Percentiles rank a stretch among this genome's conserved stretches.
These are phyloP conservation scores for Salvia hispanica DNA, from an alignment of 257 asterid genomes.

Conservation along the genomic window DNA sequence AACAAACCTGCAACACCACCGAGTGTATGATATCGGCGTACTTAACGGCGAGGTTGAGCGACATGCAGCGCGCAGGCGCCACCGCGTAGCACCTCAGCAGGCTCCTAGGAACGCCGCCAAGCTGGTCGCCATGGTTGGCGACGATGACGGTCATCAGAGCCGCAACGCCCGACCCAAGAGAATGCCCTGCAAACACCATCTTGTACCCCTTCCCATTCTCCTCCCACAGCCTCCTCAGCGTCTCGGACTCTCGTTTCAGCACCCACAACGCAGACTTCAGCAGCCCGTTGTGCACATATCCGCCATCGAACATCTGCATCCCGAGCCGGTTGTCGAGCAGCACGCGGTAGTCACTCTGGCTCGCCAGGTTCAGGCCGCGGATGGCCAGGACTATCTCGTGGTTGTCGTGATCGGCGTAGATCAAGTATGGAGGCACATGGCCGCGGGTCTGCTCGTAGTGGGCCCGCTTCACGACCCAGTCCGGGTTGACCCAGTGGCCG, in stretches of 20 bases:
- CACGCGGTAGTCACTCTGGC: conserved; percentile 75
- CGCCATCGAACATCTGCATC: conserved; percentile 94
- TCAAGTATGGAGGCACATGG: conserved; percentile 82
- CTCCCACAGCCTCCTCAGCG: conserved; percentile 64
- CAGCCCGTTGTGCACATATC: conserved; percentile 87
- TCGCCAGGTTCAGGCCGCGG: conserved; percentile 72
- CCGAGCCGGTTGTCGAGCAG: conserved; percentile 79
- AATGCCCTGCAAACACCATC: conserved; percentile 88
- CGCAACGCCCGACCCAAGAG: conserved; percentile 94
- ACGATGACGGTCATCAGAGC: conserved; percentile 68
- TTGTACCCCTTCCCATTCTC: conserved; percentile 72
- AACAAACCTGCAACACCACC: conserved; percentile 80
- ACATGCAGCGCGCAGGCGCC: conserved; percentile 96
- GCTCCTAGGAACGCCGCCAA: conserved; percentile 80
- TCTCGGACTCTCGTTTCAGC: conserved; percentile 68
- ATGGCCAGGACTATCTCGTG: conserved; percentile 80
- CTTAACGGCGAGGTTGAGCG: conserved; percentile 91
- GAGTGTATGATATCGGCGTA: conserved; percentile 84
- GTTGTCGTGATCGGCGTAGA: conserved; percentile 73
- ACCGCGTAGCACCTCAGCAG: conserved; percentile 74
- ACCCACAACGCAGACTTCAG: conserved; percentile 87
- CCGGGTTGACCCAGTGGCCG: conserved; percentile 71
- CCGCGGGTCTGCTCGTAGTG: conserved; percentile 75
- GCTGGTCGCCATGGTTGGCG: conserved; percentile 66
- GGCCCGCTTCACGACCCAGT: conserved; percentile 74